Conservation (phyloP, 1,284 basidiomycete genomes). For the Stereum hirsutum region DNA sequence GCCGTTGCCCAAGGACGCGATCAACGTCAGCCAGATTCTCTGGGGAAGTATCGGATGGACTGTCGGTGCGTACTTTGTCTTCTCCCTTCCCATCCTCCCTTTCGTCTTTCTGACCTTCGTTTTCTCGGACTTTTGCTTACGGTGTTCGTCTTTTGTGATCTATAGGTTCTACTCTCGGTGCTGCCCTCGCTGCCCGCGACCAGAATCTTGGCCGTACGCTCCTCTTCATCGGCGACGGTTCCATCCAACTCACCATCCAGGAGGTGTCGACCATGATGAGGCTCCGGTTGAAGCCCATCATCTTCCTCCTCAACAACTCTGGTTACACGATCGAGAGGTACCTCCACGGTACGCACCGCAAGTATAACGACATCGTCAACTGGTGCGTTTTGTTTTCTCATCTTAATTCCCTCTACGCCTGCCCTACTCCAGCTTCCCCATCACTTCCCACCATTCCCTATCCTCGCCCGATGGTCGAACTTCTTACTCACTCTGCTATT, state of each 20-base stretch:
- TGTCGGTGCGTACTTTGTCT: slow-evolving; percentile 3
- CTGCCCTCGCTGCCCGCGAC: slow-evolving; percentile 72
- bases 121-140: neutral
- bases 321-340: slow-evolving; percentile 86
- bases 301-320: slow-evolving; percentile 85
- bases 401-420: neutral
- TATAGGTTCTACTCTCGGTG: slow-evolving; percentile 69
- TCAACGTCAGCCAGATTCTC: slow-evolving; percentile 70
- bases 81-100: neutral
- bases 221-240: slow-evolving; percentile 84
- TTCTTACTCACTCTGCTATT: neutral
- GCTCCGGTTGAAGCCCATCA: slow-evolving; percentile 60
- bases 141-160: neutral
- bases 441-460: too few species aligned
- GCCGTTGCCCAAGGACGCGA: slow-evolving; percentile 57
- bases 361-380: slow-evolving; percentile 67
- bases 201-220: slow-evolving; percentile 57
- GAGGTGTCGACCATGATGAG: slow-evolving; percentile 76
- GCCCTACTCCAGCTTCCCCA: too few species aligned
- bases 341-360: slow-evolving; percentile 57
- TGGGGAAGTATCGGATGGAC: slow-evolving; percentile 89
- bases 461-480: too few species aligned
- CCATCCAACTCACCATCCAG: slow-evolving; percentile 68
- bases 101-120: neutral
- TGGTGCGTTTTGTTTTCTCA: slow-evolving; percentile 30